Evolutionary conservation across 176 grass and related monocot genomes (phyloP).

Genomic region (Aegilops bicornis): DNA sequence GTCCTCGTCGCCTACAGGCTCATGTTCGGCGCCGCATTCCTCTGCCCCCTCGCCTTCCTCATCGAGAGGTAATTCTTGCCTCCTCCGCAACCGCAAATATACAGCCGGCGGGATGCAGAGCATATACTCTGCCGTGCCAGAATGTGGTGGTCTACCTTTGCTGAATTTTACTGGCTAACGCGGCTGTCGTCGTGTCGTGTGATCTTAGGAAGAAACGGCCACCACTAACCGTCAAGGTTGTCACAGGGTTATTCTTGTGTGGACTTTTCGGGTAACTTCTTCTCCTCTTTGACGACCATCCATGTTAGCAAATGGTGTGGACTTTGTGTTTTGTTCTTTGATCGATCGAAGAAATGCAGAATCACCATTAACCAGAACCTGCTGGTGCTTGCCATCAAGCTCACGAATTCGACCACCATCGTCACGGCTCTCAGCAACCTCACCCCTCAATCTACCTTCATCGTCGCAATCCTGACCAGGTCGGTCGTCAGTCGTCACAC

Average conservation of each 20-base stretch:
- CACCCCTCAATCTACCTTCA: slow-evolving; percentile 53
- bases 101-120: neutral
- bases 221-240: slow-evolving; percentile 39
- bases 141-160: neutral
- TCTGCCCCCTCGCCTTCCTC: slow-evolving; percentile 63
- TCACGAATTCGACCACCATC: slow-evolving; percentile 46
- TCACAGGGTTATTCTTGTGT: slow-evolving; percentile 21
- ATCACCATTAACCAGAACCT: slow-evolving; percentile 45
- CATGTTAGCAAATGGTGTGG: no score
- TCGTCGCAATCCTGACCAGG: slow-evolving; percentile 54
- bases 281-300: neutral
- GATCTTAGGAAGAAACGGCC: slow-evolving; percentile 46
- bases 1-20: slow-evolving; percentile 64
- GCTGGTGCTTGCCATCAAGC: slow-evolving; percentile 48
- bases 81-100: no score
- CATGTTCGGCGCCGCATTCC: slow-evolving; percentile 47
- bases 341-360: slow-evolving; percentile 3
- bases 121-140: neutral
- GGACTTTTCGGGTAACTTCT: slow-evolving; percentile 38
- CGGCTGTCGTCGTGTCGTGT: neutral
- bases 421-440: slow-evolving; percentile 61
- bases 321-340: neutral
- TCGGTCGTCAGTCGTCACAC: neutral
- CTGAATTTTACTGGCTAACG: neutral
- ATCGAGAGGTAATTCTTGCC: slow-evolving; percentile 40